These are phyloP conservation scores for Fragaria nilgerrensis DNA, from an alignment of 306 rosid species.

Conservation along the genomic window DNA sequence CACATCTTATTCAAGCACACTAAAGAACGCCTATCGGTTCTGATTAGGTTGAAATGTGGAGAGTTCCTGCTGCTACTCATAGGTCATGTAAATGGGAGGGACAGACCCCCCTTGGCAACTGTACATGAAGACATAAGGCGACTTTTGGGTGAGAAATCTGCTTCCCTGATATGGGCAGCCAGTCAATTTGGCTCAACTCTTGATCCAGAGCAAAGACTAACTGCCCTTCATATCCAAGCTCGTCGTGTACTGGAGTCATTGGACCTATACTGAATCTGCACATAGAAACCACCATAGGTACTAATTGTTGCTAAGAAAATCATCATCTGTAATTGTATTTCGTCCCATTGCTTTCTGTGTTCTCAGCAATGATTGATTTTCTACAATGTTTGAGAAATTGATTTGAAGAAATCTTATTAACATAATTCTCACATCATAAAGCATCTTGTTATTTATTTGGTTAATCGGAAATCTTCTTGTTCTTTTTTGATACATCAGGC, in stretches of 20 bases:
- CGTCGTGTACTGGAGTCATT: constrained; percentile 88
- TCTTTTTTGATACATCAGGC: background rate
- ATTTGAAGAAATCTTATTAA: background rate
- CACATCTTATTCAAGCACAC: background rate
- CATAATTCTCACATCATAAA: background rate
- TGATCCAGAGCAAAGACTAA: constrained; percentile 77
- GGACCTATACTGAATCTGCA: constrained; percentile 54
- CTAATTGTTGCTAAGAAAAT: background rate
- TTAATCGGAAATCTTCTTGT: background rate
- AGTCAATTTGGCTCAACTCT: constrained; percentile 92
- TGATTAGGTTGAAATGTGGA: constrained; percentile 85
- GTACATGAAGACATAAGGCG: constrained; percentile 81
- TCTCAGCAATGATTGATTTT: background rate
- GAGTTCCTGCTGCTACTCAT: constrained; percentile 82
- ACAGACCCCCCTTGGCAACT: constrained; percentile 67
- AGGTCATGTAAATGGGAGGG: constrained; percentile 87
- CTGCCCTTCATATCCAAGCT: constrained; percentile 86
- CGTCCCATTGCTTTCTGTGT: background rate
- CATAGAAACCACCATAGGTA: background rate
- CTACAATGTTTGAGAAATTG: background rate
- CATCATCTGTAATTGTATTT: background rate
- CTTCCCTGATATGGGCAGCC: constrained; percentile 98
- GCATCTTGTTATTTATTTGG: background rate
- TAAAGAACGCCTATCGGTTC: constrained; percentile 7
- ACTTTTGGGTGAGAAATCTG: constrained; percentile 87